These are phyloP conservation scores for Ensete glaucum DNA, from an alignment of 176 grass and related monocot species.

Conservation along the genomic window DNA sequence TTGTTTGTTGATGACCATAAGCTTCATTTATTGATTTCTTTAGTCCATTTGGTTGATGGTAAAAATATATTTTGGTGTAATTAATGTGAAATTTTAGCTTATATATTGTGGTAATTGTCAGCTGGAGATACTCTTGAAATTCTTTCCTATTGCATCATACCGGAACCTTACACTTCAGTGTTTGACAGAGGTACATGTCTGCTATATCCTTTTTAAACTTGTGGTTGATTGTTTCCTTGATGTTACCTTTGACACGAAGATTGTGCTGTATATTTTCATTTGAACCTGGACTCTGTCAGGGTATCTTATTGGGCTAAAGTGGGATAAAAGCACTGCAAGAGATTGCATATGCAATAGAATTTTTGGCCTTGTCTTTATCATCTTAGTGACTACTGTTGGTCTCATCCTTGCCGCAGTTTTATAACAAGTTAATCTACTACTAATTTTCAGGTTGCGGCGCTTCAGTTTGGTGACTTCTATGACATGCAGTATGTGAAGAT, in stretches of 20 bases:
- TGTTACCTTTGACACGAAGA: background rate
- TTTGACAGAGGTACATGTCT: conserved; percentile 66
- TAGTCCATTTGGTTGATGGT: conserved; percentile 9
- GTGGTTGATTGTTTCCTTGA: background rate
- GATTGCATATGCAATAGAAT: background rate
- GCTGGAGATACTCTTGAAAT: conserved; percentile 91
- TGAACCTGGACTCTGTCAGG: no score
- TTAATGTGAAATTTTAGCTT: conserved; percentile 8
- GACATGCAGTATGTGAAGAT: conserved; percentile 94
- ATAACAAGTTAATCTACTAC: background rate
- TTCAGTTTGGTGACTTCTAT: conserved; percentile 99
- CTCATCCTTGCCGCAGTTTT: background rate
- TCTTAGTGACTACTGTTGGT: no score
- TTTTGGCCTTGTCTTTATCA: background rate
- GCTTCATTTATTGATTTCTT: background rate
- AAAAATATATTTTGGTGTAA: background rate
- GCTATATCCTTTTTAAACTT: background rate
- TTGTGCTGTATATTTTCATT: no score
- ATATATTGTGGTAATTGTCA: conserved; percentile 33
- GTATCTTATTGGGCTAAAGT: background rate
- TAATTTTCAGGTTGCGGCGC: conserved; percentile 73
- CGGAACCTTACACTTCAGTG: conserved; percentile 98
- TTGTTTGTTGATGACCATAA: conserved; percentile 9
- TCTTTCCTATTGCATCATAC: conserved; percentile 79
- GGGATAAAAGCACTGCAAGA: background rate